Evolutionary conservation across 2,329 filamentous ascomycete species (phyloP), one percentile per base, ranked within the genome.

Genomic region (Hirsutella rhossiliensis): DNA sequence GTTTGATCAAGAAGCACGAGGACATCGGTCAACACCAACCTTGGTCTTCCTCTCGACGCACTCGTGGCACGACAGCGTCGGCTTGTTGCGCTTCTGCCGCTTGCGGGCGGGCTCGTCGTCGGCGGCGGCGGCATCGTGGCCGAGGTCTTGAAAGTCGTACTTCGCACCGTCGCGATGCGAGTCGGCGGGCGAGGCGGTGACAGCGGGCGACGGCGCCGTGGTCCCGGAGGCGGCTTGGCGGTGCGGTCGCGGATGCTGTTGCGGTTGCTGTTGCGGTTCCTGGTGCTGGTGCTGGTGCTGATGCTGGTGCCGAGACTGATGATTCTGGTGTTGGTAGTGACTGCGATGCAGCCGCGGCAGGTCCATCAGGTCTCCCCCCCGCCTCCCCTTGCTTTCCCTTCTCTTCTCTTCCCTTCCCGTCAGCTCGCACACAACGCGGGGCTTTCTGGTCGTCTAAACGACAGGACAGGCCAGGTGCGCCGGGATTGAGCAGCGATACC

Each of bases 31-130:
- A n/a, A 23, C 27, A 63, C 73, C 51, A 59, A 82, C 82, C 72
- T 87, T 89, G 20, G 84, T 89, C 65, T 89, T 89, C 52, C 84
- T 72, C 63, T 87, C 83, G 19, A 89, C 85, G 56, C 85, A 90
- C 59, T 87, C 83, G 48, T 80, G 75, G 55, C 85, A 89, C 41
- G 82, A 87, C 49, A 89, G 59, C 1, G 84, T 89, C 4, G 85
- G 85, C 61, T 90, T 90, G 64, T 90, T 90, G 40, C 85, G 77
- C 67, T 84, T 88, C 65, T 89, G 84, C 64, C 84, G 87, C 67
- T 84, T 85, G 60, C 66, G 73, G 11, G 66, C 57, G n/a, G 67
- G 71, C 38, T 67, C 62, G 31, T 60, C 59, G n/a, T 49, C 55
- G 45, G 45, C 47, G 45, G 52, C 52, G 45, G 47, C 43, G 47